Conservation (phyloP, 148 eudicot genomes). For the Tetragonia tetragonoides region DNA sequence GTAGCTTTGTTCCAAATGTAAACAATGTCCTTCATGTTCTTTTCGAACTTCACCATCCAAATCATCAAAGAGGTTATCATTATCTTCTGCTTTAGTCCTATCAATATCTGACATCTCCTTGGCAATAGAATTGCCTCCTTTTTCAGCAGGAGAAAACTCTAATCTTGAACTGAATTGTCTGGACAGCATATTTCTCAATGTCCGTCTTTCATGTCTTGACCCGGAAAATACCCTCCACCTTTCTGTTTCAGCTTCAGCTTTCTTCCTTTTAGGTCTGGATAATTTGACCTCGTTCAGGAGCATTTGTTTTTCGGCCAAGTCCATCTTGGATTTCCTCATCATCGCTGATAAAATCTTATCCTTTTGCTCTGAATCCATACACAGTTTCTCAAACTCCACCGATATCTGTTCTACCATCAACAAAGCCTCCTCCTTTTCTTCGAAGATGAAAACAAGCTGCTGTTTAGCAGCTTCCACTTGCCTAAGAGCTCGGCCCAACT, state of each 20-base stretch:
- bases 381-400: slow-evolving; percentile 53
- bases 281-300: slow-evolving; percentile 62
- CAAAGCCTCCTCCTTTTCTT: slow-evolving; percentile 70
- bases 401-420: slow-evolving; percentile 67
- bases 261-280: slow-evolving; percentile 57
- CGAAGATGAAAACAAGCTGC: slow-evolving; percentile 55
- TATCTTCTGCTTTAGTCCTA: slow-evolving; percentile 22
- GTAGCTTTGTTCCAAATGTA: slow-evolving; percentile 30
- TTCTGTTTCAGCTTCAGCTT: slow-evolving; percentile 46
- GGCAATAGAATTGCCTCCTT: slow-evolving; percentile 22
- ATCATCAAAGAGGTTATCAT: slow-evolving; percentile 31
- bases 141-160: slow-evolving; percentile 33
- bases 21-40: slow-evolving; percentile 30
- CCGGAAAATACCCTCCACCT: slow-evolving; percentile 49
- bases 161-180: slow-evolving; percentile 46
- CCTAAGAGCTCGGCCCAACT: slow-evolving; percentile 68
- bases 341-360: slow-evolving; percentile 74
- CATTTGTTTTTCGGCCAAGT: slow-evolving; percentile 55
- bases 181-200: slow-evolving; percentile 60
- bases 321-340: slow-evolving; percentile 72
- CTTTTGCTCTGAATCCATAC: slow-evolving; percentile 68
- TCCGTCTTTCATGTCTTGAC: slow-evolving; percentile 48
- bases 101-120: slow-evolving; percentile 23
- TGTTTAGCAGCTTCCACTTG: slow-evolving; percentile 71
- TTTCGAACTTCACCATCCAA: slow-evolving; percentile 39